Conservation (phyloP, 2,329 filamentous ascomycete species). For the Colletotrichum lupini region DNA sequence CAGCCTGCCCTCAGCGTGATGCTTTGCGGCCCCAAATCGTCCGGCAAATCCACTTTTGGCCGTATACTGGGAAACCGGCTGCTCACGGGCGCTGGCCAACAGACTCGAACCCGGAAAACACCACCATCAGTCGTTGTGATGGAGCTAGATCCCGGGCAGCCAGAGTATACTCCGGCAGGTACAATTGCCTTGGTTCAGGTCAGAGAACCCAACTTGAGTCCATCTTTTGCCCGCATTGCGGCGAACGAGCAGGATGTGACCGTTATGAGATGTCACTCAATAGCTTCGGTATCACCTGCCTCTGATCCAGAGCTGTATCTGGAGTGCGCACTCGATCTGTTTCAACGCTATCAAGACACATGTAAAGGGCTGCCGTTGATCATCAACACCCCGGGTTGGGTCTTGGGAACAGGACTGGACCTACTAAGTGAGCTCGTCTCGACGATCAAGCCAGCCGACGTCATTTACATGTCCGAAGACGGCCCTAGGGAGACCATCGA, state of each 20-base stretch:
- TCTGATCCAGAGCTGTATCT: slow-evolving; percentile 76
- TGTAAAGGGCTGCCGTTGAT: slow-evolving; percentile 66
- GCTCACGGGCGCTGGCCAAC: slow-evolving; percentile 58
- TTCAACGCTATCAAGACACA: slow-evolving; percentile 62
- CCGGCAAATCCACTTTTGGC: slow-evolving; percentile 82
- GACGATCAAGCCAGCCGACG: slow-evolving; percentile 65
- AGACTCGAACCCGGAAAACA: slow-evolving; percentile 37
- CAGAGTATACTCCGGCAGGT: slow-evolving; percentile 78
- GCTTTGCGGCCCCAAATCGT: slow-evolving; percentile 76
- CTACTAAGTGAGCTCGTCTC: slow-evolving; percentile 69
- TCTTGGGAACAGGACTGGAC: slow-evolving; percentile 76
- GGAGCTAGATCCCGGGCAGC: slow-evolving; percentile 79
- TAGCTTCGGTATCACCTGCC: slow-evolving; percentile 73
- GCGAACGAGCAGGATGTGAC: slow-evolving; percentile 36
- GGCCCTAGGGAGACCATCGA: slow-evolving; percentile 69
- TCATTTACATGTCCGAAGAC: slow-evolving; percentile 76
- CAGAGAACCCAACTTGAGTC: slow-evolving; percentile 69
- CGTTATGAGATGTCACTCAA: slow-evolving; percentile 71
- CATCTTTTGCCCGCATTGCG: slow-evolving; percentile 72
- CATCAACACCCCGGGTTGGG: slow-evolving; percentile 81
- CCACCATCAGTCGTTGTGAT: slow-evolving; percentile 64
- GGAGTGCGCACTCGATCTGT: slow-evolving; percentile 72
- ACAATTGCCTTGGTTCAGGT: slow-evolving; percentile 75
- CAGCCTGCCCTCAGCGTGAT: slow-evolving; percentile 57
- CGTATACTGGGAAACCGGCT: slow-evolving; percentile 74